phyloP scores from a whole-genome alignment of 768 basidiomycete species.

The Tylopilus intermedius region DNA sequence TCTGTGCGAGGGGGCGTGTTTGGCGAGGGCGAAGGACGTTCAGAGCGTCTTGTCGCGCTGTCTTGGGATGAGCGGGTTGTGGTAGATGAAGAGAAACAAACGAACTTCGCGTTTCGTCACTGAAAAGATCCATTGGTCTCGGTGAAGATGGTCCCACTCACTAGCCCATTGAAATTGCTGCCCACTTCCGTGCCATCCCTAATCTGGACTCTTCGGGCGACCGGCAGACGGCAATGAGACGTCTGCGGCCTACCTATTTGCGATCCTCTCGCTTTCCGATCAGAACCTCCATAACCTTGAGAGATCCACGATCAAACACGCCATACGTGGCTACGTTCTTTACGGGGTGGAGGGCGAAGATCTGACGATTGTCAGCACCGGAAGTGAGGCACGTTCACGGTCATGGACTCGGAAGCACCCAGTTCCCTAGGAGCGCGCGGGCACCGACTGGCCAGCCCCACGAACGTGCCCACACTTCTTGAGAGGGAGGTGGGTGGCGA shows the following conservation, averaged over 20 bases:
- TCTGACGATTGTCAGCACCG: slow-evolving; percentile 84
- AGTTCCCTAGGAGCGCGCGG: no score
- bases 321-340: slow-evolving; percentile 79
- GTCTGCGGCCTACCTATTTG: slow-evolving; percentile 84
- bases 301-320: slow-evolving; percentile 71
- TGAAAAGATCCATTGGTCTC: slow-evolving; percentile 80
- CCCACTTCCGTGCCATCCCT: slow-evolving; percentile 82
- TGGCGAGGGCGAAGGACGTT: slow-evolving; percentile 34
- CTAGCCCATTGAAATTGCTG: slow-evolving; percentile 88
- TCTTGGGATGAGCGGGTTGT: neutral
- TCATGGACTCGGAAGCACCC: no score
- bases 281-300: slow-evolving; percentile 93
- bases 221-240: slow-evolving; percentile 96
- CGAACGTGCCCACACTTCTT: no score
- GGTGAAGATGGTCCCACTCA: slow-evolving; percentile 96
- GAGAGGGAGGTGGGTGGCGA: no score
- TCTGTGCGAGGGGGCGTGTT: slow-evolving; percentile 32
- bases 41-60: slow-evolving; percentile 44
- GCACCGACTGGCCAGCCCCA: no score
- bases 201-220: slow-evolving; percentile 85
- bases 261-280: slow-evolving; percentile 75
- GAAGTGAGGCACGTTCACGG: slow-evolving; percentile 63
- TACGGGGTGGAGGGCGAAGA: slow-evolving; percentile 74
- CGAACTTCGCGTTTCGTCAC: slow-evolving; percentile 57
- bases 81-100: slow-evolving; percentile 5